Conservation (phyloP, 2,329 filamentous ascomycete species). For the Fusarium gaditjirri region DNA sequence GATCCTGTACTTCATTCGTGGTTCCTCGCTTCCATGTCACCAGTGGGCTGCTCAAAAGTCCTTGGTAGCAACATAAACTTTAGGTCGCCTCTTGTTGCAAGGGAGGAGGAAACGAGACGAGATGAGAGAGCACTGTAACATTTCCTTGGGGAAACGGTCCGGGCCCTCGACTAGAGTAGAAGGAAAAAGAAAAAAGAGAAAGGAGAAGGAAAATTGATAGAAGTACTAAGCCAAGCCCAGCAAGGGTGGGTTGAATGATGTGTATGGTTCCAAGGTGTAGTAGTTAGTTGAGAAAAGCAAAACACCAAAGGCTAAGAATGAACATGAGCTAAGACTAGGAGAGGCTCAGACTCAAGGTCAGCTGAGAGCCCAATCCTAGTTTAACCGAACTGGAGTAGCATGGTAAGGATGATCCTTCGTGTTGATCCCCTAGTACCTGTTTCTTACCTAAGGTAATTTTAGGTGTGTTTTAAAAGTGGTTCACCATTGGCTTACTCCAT, state of each 20-base stretch:
- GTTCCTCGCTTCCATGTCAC: constrained; percentile 9
- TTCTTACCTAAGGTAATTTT: constrained; percentile 1
- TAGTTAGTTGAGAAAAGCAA: constrained; percentile 20
- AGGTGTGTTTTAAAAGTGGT: constrained; percentile 5
- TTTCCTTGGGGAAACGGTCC: constrained; percentile 16
- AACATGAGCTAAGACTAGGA: constrained; percentile 4
- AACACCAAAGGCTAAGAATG: constrained; percentile 2
- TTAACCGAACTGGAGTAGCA: neutral
- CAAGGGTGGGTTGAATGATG: constrained; percentile 7
- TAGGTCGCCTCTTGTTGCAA: constrained; percentile 3
- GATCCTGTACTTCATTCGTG: constrained; percentile 1
- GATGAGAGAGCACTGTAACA: constrained; percentile 12
- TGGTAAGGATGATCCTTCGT: constrained; percentile 17
- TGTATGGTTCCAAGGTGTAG: neutral
- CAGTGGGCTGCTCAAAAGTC: constrained; percentile 13
- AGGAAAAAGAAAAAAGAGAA: constrained; percentile 1
- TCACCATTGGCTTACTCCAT: neutral
- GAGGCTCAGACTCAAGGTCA: neutral
- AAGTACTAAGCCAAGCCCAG: neutral
- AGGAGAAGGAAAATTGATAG: neutral
- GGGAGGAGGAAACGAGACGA: constrained; percentile 9
- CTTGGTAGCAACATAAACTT: constrained; percentile 22
- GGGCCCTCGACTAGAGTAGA: neutral
- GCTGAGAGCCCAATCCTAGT: neutral
- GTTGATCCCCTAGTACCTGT: constrained; percentile 13